phyloP scores from a whole-genome alignment of 1,139 yeast species.

The Taiozyma sp. region DNA sequence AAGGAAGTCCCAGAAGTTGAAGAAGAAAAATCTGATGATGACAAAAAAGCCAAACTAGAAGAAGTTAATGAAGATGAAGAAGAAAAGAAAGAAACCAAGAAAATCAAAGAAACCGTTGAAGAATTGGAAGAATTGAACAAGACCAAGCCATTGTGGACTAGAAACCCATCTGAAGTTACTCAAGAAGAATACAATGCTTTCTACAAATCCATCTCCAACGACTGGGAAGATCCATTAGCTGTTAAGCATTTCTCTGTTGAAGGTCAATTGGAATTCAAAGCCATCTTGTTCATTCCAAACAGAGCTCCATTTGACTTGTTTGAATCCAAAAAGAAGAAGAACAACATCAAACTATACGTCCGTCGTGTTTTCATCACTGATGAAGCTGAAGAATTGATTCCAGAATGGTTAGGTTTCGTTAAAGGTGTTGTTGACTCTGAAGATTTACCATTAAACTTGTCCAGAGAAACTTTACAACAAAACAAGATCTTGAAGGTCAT shows the following conservation, averaged over 20 bases:
- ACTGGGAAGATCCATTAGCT: constrained; percentile 99
- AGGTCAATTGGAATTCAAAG: constrained; percentile 99
- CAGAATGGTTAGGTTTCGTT: constrained; percentile 97
- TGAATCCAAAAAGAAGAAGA: constrained; percentile 98
- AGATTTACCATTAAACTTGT: constrained; percentile 99
- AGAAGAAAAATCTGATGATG: constrained; percentile 48
- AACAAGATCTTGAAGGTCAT: constrained; percentile 99
- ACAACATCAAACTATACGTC: constrained; percentile 97
- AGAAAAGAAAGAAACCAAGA: constrained; percentile 66
- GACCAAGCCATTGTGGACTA: constrained; percentile 99
- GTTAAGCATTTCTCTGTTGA: constrained; percentile 99
- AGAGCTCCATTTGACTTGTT: constrained; percentile 99
- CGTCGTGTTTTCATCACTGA: constrained; percentile 99
- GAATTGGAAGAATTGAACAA: constrained; percentile 98
- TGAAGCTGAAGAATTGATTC: constrained; percentile 98
- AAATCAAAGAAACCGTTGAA: constrained; percentile 68
- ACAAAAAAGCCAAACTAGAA: constrained; percentile 41
- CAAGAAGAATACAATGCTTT: constrained; percentile 99
- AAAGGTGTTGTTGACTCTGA: constrained; percentile 99
- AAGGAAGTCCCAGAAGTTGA: constrained; percentile 75
- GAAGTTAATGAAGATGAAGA: constrained; percentile 61
- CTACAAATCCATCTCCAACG: constrained; percentile 99
- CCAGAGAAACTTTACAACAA: constrained; percentile 99
- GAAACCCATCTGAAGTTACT: constrained; percentile 96
- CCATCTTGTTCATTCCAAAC: constrained; percentile 95